Conservation (phyloP, 1,284 basidiomycete genomes). For the Pyrrhoderma noxium region DNA sequence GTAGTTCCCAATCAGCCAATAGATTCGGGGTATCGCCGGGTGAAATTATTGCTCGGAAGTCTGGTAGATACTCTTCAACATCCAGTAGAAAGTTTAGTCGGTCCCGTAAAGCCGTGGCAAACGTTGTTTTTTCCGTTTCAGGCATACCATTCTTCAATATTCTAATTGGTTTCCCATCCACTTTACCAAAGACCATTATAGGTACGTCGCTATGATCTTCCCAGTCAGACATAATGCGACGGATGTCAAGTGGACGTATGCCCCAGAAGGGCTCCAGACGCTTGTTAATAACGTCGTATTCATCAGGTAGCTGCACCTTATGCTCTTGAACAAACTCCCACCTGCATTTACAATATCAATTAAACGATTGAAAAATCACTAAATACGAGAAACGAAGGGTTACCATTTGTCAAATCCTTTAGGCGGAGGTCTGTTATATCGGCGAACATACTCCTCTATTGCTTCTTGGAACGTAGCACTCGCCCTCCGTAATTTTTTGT, state of each 20-base stretch:
- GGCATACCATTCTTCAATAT: constrained; percentile 19
- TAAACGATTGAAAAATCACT: too few species aligned
- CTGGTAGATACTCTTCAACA: constrained; percentile 32
- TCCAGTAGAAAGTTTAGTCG: constrained; percentile 31
- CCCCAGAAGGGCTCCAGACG: constrained; percentile 26
- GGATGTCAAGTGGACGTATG: constrained; percentile 20
- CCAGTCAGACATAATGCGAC: constrained; percentile 17
- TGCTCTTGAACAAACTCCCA: constrained; percentile 25
- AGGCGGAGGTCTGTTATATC: constrained; percentile 42
- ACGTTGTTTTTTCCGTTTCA: constrained; percentile 7
- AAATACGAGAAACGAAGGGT: constrained; percentile 15
- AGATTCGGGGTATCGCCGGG: constrained; percentile 42
- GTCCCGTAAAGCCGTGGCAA: constrained; percentile 8
- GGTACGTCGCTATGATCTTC: constrained; percentile 18
- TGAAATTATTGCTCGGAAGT: constrained; percentile 39
- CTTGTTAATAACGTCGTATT: constrained; percentile 26
- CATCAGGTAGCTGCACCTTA: constrained; percentile 30
- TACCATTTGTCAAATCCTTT: constrained; percentile 48
- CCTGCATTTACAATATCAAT: constrained; percentile 3
- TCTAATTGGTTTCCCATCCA: constrained; percentile 11
- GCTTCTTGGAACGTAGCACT: constrained; percentile 48
- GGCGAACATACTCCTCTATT: constrained; percentile 46
- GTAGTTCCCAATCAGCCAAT: constrained; percentile 37
- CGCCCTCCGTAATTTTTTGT: constrained; percentile 41
- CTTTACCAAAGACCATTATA: constrained; percentile 22